Evolutionary conservation across 139 green algal genomes (phyloP).

Genomic region (Pleodorina starrii): DNA sequence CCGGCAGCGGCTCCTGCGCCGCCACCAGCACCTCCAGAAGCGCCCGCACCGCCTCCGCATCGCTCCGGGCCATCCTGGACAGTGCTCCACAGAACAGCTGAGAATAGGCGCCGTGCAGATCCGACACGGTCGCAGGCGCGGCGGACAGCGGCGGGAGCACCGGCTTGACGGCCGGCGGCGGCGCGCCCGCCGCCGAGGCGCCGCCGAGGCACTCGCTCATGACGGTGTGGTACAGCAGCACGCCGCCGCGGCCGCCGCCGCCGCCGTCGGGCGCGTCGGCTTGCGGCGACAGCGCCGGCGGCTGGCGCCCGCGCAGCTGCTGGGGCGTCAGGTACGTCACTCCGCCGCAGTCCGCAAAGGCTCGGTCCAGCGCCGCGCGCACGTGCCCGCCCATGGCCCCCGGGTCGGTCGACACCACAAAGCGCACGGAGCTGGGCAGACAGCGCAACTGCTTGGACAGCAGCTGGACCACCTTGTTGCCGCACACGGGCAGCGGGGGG

Average conservation of each 20-base stretch:
- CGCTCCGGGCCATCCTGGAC: neutral
- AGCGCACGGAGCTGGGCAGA: conserved; percentile 33
- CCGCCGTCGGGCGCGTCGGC: neutral
- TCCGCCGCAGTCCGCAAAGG: neutral
- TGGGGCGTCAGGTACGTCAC: neutral
- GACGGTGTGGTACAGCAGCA: conserved; percentile 26
- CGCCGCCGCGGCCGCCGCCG: neutral
- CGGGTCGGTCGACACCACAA: conserved; percentile 43
- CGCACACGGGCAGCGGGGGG: neutral
- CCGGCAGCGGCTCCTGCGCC: conserved; percentile 49
- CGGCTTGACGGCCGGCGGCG: neutral
- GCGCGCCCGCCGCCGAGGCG: neutral
- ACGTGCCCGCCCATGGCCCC: conserved; percentile 36
- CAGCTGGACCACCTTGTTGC: conserved; percentile 48
- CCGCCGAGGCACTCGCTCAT: neutral
- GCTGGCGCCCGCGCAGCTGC: neutral
- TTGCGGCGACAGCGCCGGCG: neutral
- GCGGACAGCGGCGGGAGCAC: neutral
- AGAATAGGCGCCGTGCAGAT: neutral
- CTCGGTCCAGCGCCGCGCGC: neutral
- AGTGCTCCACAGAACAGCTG: neutral
- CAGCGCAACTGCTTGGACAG: neutral
- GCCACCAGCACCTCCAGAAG: conserved; percentile 51
- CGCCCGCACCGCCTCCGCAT: neutral
- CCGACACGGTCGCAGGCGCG: neutral